Evolutionary conservation across 768 basidiomycete species (phyloP).

Genomic region (Rhodotorula toruloides): DNA sequence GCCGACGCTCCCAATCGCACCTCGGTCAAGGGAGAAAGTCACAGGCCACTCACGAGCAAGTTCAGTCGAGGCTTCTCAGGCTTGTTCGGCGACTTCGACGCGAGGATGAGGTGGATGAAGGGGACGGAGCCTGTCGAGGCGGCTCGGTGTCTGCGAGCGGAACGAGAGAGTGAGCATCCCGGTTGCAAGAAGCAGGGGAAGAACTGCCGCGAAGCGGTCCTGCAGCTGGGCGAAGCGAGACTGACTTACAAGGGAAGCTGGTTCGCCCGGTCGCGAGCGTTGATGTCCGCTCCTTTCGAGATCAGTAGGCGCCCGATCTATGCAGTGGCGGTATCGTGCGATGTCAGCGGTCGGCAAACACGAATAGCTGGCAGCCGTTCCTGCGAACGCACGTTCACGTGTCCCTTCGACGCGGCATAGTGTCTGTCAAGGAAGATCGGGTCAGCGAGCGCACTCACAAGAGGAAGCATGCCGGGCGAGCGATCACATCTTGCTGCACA

Average conservation of each 20-base stretch:
- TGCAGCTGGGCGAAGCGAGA: neutral
- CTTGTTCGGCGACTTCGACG: slow-evolving; percentile 53
- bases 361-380: neutral
- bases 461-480: neutral
- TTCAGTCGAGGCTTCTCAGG: slow-evolving; percentile 52
- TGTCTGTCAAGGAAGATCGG: slow-evolving; percentile 54
- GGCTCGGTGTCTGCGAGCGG: slow-evolving; percentile 72
- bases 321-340: neutral
- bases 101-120: slow-evolving; percentile 78
- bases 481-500: too few species aligned
- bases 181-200: neutral
- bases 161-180: neutral
- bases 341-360: slow-evolving; percentile 36
- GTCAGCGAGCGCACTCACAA: neutral
- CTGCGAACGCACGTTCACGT: slow-evolving; percentile 57
- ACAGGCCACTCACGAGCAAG: slow-evolving; percentile 1
- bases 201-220: neutral
- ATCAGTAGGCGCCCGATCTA: slow-evolving; percentile 43
- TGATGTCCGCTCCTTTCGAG: slow-evolving; percentile 60
- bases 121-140: slow-evolving; percentile 90
- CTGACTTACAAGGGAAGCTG: slow-evolving; percentile 74
- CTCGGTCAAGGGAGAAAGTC: neutral
- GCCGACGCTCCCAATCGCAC: too few species aligned
- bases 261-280: slow-evolving; percentile 85
- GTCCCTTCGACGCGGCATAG: slow-evolving; percentile 88